Percentiles rank a stretch among this genome's conserved stretches.
These are phyloP conservation scores for Colletotrichum simmondsii DNA, from an alignment of 2,329 filamentous ascomycete genomes.

Conservation along the genomic window DNA sequence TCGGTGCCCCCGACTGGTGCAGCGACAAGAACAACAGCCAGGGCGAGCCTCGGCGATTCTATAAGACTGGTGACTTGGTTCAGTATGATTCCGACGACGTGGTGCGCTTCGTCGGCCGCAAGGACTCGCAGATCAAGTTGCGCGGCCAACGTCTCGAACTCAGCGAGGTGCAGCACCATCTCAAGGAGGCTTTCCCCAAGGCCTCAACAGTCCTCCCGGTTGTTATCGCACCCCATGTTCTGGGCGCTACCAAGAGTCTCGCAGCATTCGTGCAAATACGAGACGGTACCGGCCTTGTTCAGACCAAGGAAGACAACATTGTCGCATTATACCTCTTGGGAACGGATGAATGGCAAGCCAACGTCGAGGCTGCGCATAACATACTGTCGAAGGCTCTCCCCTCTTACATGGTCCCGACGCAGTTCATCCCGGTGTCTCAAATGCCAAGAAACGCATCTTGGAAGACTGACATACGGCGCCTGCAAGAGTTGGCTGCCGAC, in stretches of 20 bases:
- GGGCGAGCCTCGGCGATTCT: slow-evolving; percentile 48
- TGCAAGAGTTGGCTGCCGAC: background rate
- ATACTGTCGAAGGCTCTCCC: slow-evolving; percentile 1
- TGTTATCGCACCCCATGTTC: background rate
- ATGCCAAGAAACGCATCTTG: background rate
- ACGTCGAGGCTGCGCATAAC: background rate
- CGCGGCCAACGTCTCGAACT: slow-evolving; percentile 68
- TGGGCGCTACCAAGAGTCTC: too few relatives aligned
- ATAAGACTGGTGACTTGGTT: slow-evolving; percentile 61
- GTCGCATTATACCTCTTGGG: background rate
- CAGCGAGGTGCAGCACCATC: slow-evolving; percentile 40
- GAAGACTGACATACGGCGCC: background rate
- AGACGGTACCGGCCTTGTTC: background rate
- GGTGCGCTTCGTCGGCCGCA: slow-evolving; percentile 59
- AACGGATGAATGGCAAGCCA: background rate
- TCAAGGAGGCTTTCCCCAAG: background rate
- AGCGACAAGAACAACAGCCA: too few relatives aligned
- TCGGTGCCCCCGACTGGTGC: slow-evolving; percentile 27
- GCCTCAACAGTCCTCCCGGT: background rate
- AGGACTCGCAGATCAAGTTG: slow-evolving; percentile 70
- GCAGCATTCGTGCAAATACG: background rate
- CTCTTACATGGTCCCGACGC: slow-evolving; percentile 1
- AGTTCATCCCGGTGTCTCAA: slow-evolving; percentile 1
- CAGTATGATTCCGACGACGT: slow-evolving; percentile 52
- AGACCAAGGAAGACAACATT: background rate